phyloP scores from a whole-genome alignment of 73 alveolate genomes.

The Paramecium octaurelia region DNA sequence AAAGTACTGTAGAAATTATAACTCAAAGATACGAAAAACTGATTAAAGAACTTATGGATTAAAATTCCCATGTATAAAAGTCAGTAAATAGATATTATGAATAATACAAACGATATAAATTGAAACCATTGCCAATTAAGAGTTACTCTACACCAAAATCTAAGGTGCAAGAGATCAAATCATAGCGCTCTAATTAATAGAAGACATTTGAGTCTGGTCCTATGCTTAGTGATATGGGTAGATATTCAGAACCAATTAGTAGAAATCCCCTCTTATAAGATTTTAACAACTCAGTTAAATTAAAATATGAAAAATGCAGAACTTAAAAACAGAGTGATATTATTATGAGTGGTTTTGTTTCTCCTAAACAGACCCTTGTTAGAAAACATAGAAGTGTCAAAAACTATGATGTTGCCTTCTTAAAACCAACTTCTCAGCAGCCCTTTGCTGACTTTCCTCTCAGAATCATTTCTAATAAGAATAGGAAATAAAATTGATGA shows the following conservation, averaged over 20 bases:
- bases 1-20: conserved; percentile 14
- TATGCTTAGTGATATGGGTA: background rate
- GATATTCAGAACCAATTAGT: background rate
- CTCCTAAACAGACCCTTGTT: background rate
- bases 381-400: background rate
- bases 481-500: background rate
- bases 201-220: background rate
- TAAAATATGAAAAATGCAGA: background rate
- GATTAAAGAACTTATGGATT: background rate
- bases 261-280: background rate
- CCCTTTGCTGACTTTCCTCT: background rate
- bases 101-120: background rate
- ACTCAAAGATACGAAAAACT: conserved; percentile 25
- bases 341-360: background rate
- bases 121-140: background rate
- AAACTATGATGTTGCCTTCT: background rate
- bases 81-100: background rate
- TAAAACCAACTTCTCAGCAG: background rate
- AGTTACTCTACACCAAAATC: background rate
- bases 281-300: background rate
- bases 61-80: background rate
- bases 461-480: background rate
- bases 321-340: background rate
- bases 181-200: background rate
- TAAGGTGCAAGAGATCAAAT: background rate